Conservation (phyloP, 169 alveolate species). For the Plasmodium inui region DNA sequence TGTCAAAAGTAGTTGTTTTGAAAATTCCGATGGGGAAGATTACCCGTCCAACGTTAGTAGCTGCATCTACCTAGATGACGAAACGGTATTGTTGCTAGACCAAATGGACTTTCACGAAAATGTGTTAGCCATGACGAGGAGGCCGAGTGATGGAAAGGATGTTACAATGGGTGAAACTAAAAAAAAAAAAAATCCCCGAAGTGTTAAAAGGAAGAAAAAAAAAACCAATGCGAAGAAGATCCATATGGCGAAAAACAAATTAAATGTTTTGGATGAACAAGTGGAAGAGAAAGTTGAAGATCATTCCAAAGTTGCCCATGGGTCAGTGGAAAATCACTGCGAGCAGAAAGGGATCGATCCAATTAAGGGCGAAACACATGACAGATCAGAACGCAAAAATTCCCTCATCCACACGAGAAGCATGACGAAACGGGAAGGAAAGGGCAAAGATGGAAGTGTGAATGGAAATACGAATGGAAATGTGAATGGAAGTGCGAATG, state of each 20-base stretch:
- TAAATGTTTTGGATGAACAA: neutral
- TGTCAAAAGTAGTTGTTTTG: neutral
- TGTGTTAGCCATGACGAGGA: neutral
- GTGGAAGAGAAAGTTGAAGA: neutral
- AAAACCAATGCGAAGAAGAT: neutral
- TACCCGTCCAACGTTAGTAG: neutral
- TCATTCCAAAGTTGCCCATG: neutral
- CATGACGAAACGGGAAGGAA: neutral
- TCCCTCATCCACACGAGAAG: neutral
- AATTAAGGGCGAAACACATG: neutral
- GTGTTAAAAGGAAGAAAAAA: neutral
- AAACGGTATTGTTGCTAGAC: conserved; percentile 40
- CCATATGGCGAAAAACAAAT: neutral
- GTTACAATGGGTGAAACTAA: neutral
- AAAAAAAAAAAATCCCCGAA: neutral
- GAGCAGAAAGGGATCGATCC: neutral
- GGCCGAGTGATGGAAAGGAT: neutral
- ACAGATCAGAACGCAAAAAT: neutral
- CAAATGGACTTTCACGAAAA: conserved; percentile 26
- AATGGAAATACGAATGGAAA: neutral
- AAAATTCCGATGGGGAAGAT: neutral
- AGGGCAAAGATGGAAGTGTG: neutral
- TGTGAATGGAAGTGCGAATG: neutral
- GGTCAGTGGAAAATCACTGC: neutral
- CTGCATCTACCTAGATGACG: conserved; percentile 46